A percentile compares a stretch with the other conserved stretches of the same genome.
Evolutionary conservation across 2,329 filamentous ascomycete species (phyloP).

Genomic region (Sporothrix schenckii): DNA sequence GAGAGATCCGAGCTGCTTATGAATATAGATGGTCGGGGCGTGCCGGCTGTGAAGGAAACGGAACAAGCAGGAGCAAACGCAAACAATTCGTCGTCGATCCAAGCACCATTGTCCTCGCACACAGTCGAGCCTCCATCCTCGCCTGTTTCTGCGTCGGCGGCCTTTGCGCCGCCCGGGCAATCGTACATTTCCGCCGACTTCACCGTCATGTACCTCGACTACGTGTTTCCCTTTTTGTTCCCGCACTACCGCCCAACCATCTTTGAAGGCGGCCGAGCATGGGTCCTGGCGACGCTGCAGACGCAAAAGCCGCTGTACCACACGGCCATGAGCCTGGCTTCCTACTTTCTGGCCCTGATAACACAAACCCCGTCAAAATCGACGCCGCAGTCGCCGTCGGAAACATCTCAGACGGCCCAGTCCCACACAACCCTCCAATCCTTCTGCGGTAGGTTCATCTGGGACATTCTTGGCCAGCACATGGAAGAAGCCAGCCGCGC

Average conservation of each 20-base stretch:
- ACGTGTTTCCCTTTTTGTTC: conserved; percentile 64
- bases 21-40: no score
- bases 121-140: no score
- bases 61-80: no score
- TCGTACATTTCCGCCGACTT: conserved; percentile 9
- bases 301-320: background rate
- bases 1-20: no score
- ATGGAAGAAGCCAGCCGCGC: background rate
- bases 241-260: conserved; percentile 63
- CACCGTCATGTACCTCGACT: conserved; percentile 61
- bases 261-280: conserved; percentile 60
- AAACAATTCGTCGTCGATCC: no score
- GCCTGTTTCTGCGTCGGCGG: no score
- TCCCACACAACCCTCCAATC: background rate
- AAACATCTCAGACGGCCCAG: background rate
- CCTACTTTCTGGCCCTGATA: background rate
- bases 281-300: conserved; percentile 42
- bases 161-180: no score
- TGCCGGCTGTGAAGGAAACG: no score
- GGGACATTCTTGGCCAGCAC: background rate
- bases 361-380: background rate
- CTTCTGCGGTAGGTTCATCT: background rate
- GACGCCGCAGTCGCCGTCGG: background rate
- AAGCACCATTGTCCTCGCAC: no score
- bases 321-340: background rate